These are phyloP conservation scores for Cryptosporidium parvum DNA, from an alignment of 169 alveolate species.

Conservation along the genomic window DNA sequence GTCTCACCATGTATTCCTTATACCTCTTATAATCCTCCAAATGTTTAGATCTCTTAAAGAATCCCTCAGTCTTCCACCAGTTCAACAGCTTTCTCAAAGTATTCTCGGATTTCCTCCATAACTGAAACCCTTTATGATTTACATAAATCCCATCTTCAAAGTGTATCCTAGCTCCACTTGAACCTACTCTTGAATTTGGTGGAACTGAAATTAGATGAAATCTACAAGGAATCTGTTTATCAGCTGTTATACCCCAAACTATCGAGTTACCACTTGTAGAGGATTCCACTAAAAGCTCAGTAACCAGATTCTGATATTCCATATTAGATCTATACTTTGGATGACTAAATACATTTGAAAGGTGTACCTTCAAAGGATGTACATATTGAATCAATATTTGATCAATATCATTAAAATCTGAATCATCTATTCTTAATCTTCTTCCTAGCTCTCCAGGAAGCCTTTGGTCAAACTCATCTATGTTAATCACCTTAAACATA, in stretches of 20 bases:
- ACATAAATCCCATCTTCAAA: slow-evolving; percentile 69
- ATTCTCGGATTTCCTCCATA: slow-evolving; percentile 65
- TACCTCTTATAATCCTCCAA: slow-evolving; percentile 68
- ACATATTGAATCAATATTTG: slow-evolving; percentile 71
- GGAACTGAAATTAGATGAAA: slow-evolving; percentile 72
- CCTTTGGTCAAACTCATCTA: slow-evolving; percentile 66
- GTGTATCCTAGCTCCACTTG: slow-evolving; percentile 75
- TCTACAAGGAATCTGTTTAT: slow-evolving; percentile 74
- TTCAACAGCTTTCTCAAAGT: slow-evolving; percentile 61
- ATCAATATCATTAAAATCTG: slow-evolving; percentile 58
- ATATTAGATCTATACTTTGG: slow-evolving; percentile 62
- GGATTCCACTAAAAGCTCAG: slow-evolving; percentile 58
- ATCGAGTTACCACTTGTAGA: slow-evolving; percentile 68
- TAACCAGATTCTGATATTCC: slow-evolving; percentile 65
- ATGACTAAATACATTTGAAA: slow-evolving; percentile 42
- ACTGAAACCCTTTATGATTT: slow-evolving; percentile 50
- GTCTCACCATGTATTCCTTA: slow-evolving; percentile 68
- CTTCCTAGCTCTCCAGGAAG: slow-evolving; percentile 75
- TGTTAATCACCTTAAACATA: slow-evolving; percentile 53
- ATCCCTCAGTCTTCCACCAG: slow-evolving; percentile 76
- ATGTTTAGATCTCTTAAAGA: slow-evolving; percentile 36
- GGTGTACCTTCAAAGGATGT: slow-evolving; percentile 65
- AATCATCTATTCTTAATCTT: slow-evolving; percentile 49
- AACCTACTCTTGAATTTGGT: slow-evolving; percentile 64
- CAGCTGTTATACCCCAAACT: slow-evolving; percentile 72